phyloP scores from a whole-genome alignment of 352 stramenopile species.

The Phytopythium cucurbitacearum region DNA sequence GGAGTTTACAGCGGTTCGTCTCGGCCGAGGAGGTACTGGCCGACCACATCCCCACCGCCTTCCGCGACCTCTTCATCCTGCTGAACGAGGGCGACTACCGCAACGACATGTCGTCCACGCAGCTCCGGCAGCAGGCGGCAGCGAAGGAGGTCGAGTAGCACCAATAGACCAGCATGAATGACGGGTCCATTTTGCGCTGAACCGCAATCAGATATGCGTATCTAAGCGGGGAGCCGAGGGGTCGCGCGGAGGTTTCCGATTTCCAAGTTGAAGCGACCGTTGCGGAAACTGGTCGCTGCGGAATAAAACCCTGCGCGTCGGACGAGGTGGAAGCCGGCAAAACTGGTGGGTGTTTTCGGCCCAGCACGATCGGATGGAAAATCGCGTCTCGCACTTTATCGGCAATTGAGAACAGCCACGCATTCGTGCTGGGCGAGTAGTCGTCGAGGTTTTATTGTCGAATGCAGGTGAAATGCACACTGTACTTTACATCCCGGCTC shows the following conservation, averaged over 20 bases:
- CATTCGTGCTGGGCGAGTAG: not conserved
- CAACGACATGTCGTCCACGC: constrained; percentile 86
- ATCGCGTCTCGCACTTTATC: too few species aligned
- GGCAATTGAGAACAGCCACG: too few species aligned
- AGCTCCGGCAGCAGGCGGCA: constrained; percentile 43
- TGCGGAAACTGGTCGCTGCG: too few species aligned
- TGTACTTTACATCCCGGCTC: too few species aligned
- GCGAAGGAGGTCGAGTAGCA: not conserved
- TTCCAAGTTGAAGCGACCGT: too few species aligned
- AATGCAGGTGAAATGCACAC: too few species aligned
- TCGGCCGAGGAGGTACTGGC: constrained; percentile 51
- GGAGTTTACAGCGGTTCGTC: constrained; percentile 42
- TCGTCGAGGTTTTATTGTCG: not conserved
- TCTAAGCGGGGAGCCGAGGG: too few species aligned
- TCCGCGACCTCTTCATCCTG: constrained; percentile 63
- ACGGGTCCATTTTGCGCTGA: not conserved
- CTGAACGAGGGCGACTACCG: constrained; percentile 76
- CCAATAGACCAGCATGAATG: not conserved
- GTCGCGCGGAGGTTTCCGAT: too few species aligned
- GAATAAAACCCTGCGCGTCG: too few species aligned
- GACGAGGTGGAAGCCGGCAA: too few species aligned
- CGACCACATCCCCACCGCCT: constrained; percentile 34
- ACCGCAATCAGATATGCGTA: too few species aligned
- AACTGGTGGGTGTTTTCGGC: not conserved
- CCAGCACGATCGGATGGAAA: not conserved